phyloP scores from a whole-genome alignment of 2,329 filamentous ascomycete species.

The Xylariaceae sp. region DNA sequence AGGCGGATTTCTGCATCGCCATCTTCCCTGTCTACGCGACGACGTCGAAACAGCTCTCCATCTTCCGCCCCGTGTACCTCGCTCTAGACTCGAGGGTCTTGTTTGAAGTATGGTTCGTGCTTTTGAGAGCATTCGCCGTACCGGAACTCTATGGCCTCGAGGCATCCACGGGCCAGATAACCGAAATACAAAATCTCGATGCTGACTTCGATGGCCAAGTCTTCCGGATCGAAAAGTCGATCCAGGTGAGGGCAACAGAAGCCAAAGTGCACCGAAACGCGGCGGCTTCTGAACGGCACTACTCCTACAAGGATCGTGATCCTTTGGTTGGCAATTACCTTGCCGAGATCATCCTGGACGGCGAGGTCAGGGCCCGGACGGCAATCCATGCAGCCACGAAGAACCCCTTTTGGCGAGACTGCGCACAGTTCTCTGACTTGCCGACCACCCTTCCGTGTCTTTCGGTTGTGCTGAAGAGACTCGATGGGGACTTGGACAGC shows the following conservation, averaged over 20 bases:
- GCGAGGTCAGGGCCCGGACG: constrained; percentile 71
- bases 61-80: constrained; percentile 84
- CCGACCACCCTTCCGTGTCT: constrained; percentile 63
- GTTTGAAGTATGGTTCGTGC: constrained; percentile 97
- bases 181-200: constrained; percentile 37
- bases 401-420: constrained; percentile 78
- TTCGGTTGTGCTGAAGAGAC: constrained; percentile 65
- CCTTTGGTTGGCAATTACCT: constrained; percentile 62
- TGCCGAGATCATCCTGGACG: constrained; percentile 73
- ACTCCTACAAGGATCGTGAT: constrained; percentile 36
- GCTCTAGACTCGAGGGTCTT: constrained; percentile 79
- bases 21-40: constrained; percentile 91
- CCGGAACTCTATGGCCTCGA: constrained; percentile 78
- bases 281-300: constrained; percentile 19
- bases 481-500: constrained; percentile 46
- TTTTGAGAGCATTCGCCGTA: constrained; percentile 84
- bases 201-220: constrained; percentile 42
- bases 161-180: constrained; percentile 37
- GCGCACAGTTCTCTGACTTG: constrained; percentile 70
- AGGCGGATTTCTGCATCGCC: constrained; percentile 89
- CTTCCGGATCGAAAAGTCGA: constrained; percentile 58
- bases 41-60: constrained; percentile 64
- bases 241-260: constrained; percentile 54
- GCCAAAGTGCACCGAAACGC: constrained; percentile 50
- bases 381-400: constrained; percentile 64